Evolutionary conservation across 2,329 filamentous ascomycete species (phyloP), one percentile per base, ranked within the genome.

Genomic region (Teratosphaeria gauchensis): DNA sequence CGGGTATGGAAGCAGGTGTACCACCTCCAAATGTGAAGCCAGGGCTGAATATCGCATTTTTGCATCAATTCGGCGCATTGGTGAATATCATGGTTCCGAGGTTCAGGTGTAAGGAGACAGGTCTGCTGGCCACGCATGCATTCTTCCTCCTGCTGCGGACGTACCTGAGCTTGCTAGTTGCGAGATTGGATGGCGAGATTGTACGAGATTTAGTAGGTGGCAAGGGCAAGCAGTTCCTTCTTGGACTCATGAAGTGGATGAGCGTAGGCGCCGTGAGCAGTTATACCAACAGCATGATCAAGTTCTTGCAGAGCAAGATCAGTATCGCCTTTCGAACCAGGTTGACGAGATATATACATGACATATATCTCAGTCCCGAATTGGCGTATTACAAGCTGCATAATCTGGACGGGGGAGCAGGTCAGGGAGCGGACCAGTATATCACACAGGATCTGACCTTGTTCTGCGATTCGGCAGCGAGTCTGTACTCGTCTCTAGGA

Each of bases 211-310:
- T 99, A 28, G 92, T 99, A n/a, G 91, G 90, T 9, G 94, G 94
- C 9, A 92, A 96, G 68, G 92, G 92, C 19, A 91, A 86, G 67
- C 82, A 84, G 0, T 99, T 99, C 72, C 77, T 94, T 8, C 89
- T 87, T 84, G 94, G 94, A 5, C 87, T 99, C 53, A 73, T 87
- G 54, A 96, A 97, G 80, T 99, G 94, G 94, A 91, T 92, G 64
- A 91, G 92, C 2, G 86, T 99, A 38, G 94, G 94, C 51, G 90
- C 89, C 2, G 86, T 97, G 63, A 92, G 92, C 8, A 95, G 92
- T 0, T 99, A 99, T 71, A 96, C 92, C 55, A 99, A 99, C 73
- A 91, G 92, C 57, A 96, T 95, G 88, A 99, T 99, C 80, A 97
- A 97, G 74, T 99, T 89, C 75, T 82, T 99, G 62, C 92, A 99